Evolutionary conservation across 352 stramenopile genomes (phyloP).

Genomic region (Aphanomyces cochlioides): DNA sequence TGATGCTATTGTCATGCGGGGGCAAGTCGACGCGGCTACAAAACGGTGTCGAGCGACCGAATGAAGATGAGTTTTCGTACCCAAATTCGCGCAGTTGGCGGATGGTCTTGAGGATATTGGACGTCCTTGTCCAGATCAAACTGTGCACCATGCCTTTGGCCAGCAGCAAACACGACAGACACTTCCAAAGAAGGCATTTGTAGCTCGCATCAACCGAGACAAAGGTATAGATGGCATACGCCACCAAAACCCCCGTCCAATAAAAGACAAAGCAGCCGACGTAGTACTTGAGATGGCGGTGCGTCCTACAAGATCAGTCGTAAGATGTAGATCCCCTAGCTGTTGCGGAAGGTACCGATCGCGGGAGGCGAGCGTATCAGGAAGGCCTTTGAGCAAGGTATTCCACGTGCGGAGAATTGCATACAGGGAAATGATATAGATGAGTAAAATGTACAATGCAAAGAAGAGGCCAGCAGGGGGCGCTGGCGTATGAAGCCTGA

Average conservation of each 20-base stretch:
- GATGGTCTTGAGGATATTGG: conserved; percentile 73
- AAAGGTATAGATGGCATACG: conserved; percentile 64
- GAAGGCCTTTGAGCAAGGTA: conserved; percentile 68
- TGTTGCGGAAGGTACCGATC: conserved; percentile 36
- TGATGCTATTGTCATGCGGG: conserved; percentile 75
- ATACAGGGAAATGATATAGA: conserved; percentile 75
- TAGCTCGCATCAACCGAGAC: conserved; percentile 44
- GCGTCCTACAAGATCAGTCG: conserved; percentile 35
- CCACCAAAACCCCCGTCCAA: conserved; percentile 71
- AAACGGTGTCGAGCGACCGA: neutral
- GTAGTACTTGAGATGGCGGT: conserved; percentile 83
- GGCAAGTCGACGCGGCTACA: conserved; percentile 49
- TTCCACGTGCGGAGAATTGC: conserved; percentile 76
- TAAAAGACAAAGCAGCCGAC: conserved; percentile 84
- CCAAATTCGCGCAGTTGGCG: conserved; percentile 61
- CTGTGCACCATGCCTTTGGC: conserved; percentile 77
- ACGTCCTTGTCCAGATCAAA: conserved; percentile 80
- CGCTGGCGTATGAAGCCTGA: neutral
- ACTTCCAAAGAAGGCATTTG: conserved; percentile 65
- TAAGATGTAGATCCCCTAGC: neutral
- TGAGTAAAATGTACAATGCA: conserved; percentile 71
- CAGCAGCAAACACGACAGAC: conserved; percentile 64
- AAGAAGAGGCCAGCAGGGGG: conserved; percentile 67
- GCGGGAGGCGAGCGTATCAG: conserved; percentile 68
- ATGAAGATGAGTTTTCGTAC: neutral